These are phyloP conservation scores for Chlorella vulgaris DNA, from an alignment of 139 green algal genomes.

Conservation along the genomic window DNA sequence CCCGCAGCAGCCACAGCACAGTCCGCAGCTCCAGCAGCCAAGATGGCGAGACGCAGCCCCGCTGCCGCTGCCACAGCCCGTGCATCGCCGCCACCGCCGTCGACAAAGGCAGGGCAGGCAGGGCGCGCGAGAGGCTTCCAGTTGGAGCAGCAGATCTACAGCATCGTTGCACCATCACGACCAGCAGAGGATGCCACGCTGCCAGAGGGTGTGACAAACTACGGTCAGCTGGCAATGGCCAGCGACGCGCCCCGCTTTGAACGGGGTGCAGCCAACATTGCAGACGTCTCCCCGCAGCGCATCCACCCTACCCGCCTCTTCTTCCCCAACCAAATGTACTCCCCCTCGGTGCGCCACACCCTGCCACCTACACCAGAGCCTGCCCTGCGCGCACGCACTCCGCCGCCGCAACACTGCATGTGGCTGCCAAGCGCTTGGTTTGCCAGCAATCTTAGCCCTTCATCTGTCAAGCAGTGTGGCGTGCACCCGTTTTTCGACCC, in stretches of 20 bases:
- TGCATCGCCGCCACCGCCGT: background rate
- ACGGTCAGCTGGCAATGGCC: slow-evolving; percentile 35
- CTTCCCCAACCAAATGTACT: slow-evolving; percentile 41
- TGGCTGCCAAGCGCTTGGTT: too few relatives aligned
- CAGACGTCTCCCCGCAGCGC: slow-evolving; percentile 36
- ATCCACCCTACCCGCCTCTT: slow-evolving; percentile 51
- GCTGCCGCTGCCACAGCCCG: too few relatives aligned
- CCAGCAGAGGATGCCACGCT: background rate
- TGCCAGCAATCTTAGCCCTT: too few relatives aligned
- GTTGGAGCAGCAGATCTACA: slow-evolving; percentile 31
- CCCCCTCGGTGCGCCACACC: slow-evolving; percentile 8
- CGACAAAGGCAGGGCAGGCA: background rate
- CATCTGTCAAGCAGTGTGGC: too few relatives aligned
- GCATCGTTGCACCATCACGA: background rate
- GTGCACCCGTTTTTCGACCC: too few relatives aligned
- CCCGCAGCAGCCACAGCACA: too few relatives aligned
- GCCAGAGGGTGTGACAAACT: slow-evolving; percentile 23
- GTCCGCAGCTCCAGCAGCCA: background rate
- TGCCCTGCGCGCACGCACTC: too few relatives aligned
- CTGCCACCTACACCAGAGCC: too few relatives aligned
- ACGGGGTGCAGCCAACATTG: background rate
- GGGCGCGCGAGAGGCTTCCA: background rate
- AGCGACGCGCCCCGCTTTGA: slow-evolving; percentile 38
- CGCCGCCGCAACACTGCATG: too few relatives aligned
- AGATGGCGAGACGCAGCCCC: too few relatives aligned